phyloP scores from a whole-genome alignment of 2,329 filamentous ascomycete species.

The Hymenoscyphus occultus region DNA sequence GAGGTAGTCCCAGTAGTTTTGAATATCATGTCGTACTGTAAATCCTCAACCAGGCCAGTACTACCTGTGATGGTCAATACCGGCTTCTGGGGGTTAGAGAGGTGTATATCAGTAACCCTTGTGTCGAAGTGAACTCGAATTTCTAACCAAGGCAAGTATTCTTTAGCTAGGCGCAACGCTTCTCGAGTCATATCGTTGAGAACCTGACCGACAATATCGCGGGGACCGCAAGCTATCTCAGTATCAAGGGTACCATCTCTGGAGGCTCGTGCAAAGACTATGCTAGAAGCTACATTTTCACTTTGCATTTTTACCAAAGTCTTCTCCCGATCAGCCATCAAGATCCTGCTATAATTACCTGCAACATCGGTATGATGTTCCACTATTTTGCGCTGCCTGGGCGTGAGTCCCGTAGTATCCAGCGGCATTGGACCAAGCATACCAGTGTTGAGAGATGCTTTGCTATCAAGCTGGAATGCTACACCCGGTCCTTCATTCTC shows the following conservation, averaged over 20 bases:
- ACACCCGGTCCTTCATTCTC: not conserved
- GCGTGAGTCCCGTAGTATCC: not conserved
- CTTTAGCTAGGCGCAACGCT: not conserved
- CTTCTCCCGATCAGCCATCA: not conserved
- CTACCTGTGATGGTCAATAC: not conserved
- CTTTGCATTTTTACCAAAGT: not conserved
- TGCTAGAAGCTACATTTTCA: not conserved
- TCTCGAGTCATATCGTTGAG: not conserved
- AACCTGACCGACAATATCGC: not conserved
- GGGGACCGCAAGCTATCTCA: not conserved
- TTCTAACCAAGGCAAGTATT: constrained; percentile 1
- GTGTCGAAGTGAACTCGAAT: not conserved
- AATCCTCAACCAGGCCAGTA: not conserved
- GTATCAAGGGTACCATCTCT: not conserved
- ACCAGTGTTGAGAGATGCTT: not conserved
- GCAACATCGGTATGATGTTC: not conserved
- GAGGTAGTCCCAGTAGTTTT: constrained; percentile 2
- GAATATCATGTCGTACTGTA: not conserved
- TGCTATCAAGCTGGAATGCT: not conserved
- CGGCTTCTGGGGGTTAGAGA: not conserved
- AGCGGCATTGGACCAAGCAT: not conserved
- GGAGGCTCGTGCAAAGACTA: not conserved
- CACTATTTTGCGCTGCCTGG: not conserved
- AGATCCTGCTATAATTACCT: not conserved
- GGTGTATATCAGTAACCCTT: not conserved